Conservation (phyloP, 2,329 filamentous ascomycete genomes). For the Trichoderma cornu-damae region DNA sequence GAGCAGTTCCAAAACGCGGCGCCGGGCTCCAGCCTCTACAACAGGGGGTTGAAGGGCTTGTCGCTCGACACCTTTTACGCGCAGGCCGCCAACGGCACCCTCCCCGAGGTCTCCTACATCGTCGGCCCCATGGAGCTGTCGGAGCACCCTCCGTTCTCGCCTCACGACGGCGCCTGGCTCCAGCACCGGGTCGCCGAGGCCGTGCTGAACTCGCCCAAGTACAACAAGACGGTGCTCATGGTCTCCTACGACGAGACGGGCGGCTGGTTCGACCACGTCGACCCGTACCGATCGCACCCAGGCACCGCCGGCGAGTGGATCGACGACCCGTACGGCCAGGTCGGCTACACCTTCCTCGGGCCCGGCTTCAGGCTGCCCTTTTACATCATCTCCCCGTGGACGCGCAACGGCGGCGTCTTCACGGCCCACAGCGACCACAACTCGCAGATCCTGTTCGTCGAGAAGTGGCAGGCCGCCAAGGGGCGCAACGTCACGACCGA, state of each 20-base stretch:
- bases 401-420: conserved; percentile 48
- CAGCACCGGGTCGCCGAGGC: conserved; percentile 49
- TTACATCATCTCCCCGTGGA: conserved; percentile 53
- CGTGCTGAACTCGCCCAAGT: conserved; percentile 45
- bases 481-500: conserved; percentile 36
- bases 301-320: conserved; percentile 50
- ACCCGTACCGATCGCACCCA: conserved; percentile 45
- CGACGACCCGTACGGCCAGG: conserved; percentile 38
- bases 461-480: conserved; percentile 40
- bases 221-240: conserved; percentile 45
- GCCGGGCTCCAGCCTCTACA: conserved; percentile 36
- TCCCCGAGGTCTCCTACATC: conserved; percentile 49
- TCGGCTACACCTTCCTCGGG: conserved; percentile 34
- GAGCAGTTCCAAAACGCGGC: conserved; percentile 45
- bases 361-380: conserved; percentile 47
- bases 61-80: conserved; percentile 47
- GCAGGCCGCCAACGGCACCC: conserved; percentile 44
- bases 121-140: conserved; percentile 47
- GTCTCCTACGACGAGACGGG: conserved; percentile 45
- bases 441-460: conserved; percentile 51
- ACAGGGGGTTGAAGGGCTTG: conserved; percentile 43
- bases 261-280: conserved; percentile 51
- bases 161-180: conserved; percentile 51
- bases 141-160: conserved; percentile 49
- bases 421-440: conserved; percentile 52